phyloP scores from a whole-genome alignment of 192 early-diverging fungal species.

The Podochytrium sp. region DNA sequence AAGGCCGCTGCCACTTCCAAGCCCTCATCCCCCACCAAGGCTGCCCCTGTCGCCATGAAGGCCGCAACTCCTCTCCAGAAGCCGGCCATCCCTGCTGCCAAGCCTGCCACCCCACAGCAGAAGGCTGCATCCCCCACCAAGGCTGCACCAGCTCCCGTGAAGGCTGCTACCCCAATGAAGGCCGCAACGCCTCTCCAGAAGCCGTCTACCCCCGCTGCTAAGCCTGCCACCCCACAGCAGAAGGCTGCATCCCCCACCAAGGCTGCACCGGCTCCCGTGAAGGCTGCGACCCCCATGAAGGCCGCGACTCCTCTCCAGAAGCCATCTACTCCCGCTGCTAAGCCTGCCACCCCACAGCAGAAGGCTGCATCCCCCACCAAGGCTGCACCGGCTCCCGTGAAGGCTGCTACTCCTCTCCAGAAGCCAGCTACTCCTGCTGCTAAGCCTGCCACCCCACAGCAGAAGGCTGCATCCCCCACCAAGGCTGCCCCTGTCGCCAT shows the following conservation, averaged over 20 bases:
- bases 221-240: not conserved
- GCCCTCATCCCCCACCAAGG: not conserved
- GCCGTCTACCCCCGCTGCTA: constrained; percentile 8
- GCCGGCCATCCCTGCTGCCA: not conserved
- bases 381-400: constrained; percentile 12
- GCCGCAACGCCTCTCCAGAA: not conserved
- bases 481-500: not conserved
- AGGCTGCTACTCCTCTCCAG: constrained; percentile 4
- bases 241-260: constrained; percentile 5
- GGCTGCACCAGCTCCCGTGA: constrained; percentile 2
- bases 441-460: constrained; percentile 12
- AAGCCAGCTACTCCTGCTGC: not conserved
- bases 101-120: not conserved
- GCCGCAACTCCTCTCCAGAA: not conserved
- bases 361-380: constrained; percentile 10
- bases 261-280: constrained; percentile 13
- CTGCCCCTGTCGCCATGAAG: constrained; percentile 2
- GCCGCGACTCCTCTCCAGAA: constrained; percentile 1
- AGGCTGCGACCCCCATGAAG: not conserved
- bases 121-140: constrained; percentile 4
- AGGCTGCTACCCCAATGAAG: constrained; percentile 5
- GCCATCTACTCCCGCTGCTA: not conserved
- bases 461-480: not conserved
- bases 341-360: not conserved
- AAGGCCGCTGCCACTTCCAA: not conserved